Percentiles rank a stretch among this genome's conserved stretches.
Evolutionary conservation across 805 yeast species (phyloP).

Genomic region (Zygotorulaspora sp.): DNA sequence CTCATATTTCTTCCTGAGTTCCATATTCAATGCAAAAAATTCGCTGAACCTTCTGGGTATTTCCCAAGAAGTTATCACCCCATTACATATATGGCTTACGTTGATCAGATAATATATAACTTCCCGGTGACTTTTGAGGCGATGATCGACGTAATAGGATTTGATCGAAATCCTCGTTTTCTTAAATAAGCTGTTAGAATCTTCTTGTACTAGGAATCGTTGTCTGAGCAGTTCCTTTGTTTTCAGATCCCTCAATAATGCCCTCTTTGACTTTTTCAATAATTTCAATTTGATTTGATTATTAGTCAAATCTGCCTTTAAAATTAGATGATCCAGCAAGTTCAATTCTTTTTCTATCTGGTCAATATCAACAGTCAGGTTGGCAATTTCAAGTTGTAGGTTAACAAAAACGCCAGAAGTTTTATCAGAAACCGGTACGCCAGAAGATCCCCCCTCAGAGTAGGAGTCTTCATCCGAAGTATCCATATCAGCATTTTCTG

Average conservation of each 20-base stretch:
- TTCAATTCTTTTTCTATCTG: conserved; percentile 56
- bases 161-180: conserved; percentile 51
- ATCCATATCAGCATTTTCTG: conserved; percentile 6
- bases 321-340: conserved; percentile 61
- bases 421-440: conserved; percentile 1
- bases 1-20: conserved; percentile 47
- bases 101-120: conserved; percentile 71
- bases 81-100: conserved; percentile 54
- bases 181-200: conserved; percentile 69
- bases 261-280: conserved; percentile 59
- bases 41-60: conserved; percentile 88
- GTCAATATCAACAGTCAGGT: conserved; percentile 53
- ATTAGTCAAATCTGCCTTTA: conserved; percentile 82
- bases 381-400: conserved; percentile 60
- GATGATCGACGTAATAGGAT: conserved; percentile 46
- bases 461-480: conserved; percentile 24
- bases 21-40: conserved; percentile 65
- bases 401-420: conserved; percentile 21
- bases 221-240: conserved; percentile 70
- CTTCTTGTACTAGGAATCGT: conserved; percentile 78
- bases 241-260: conserved; percentile 68
- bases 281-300: conserved; percentile 65
- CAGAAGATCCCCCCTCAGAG: conserved; percentile 14
- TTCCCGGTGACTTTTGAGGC: conserved; percentile 48
- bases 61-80: conserved; percentile 72